phyloP scores from a whole-genome alignment of 2,329 filamentous ascomycete genomes.

The Sporothrix brasiliensis region DNA sequence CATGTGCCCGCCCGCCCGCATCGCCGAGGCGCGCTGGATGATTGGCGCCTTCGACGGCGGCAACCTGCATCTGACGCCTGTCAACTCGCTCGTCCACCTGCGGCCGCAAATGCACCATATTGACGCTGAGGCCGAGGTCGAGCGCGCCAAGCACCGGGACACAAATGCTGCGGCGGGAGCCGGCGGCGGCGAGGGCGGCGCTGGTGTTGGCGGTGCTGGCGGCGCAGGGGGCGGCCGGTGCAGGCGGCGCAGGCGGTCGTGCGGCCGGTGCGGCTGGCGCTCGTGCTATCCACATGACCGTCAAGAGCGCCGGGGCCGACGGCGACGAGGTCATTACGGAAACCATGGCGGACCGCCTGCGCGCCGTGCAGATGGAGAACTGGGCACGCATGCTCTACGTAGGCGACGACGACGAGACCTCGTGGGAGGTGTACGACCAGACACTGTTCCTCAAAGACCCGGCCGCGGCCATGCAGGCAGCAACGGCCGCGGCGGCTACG shows the following conservation, averaged over 20 bases:
- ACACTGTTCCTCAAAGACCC: constrained; percentile 62
- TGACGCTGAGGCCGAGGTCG: constrained; percentile 77
- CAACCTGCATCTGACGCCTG: constrained; percentile 82
- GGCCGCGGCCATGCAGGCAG: constrained; percentile 25
- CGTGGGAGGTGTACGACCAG: constrained; percentile 75
- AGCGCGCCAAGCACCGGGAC: constrained; percentile 47
- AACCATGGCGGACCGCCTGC: constrained; percentile 75
- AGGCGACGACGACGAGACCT: constrained; percentile 75
- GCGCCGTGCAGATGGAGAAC: constrained; percentile 75
- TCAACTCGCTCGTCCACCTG: constrained; percentile 82
- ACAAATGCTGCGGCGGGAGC: constrained; percentile 41
- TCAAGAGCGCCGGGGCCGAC: constrained; percentile 74
- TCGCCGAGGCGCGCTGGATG: constrained; percentile 80
- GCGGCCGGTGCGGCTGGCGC: constrained; percentile 53
- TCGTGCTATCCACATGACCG: constrained; percentile 81
- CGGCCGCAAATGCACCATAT: constrained; percentile 91
- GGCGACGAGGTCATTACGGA: constrained; percentile 61
- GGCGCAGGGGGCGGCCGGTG: constrained; percentile 40
- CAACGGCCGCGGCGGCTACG: constrained; percentile 35
- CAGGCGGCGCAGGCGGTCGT: constrained; percentile 43
- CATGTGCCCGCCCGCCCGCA: constrained; percentile 55
- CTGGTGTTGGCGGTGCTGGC: constrained; percentile 44
- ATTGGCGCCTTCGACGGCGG: constrained; percentile 85
- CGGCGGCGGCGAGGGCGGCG: constrained; percentile 20
- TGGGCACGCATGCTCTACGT: constrained; percentile 81